Evolutionary conservation across 345 rosid genomes (phyloP), one percentile per base, ranked within the genome.

Genomic region (Triadica sebifera): DNA sequence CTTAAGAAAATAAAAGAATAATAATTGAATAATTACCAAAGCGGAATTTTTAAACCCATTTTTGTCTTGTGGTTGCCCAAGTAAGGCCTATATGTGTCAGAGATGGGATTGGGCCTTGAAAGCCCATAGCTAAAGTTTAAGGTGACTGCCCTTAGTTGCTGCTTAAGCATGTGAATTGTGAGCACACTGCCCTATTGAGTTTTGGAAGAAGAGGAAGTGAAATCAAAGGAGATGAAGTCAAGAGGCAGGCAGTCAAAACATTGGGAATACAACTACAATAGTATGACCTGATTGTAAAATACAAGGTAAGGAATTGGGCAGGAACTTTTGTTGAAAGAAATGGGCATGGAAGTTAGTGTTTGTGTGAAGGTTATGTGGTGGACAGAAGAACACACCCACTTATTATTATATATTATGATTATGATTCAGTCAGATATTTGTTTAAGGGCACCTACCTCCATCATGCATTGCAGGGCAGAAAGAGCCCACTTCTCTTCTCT

Each of bases 261-360:
- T 87, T 59, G 87, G 91, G 81, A 84, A 77, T 39, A 79, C 77
- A 78, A 74, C 74, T 59, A 20, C 65, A 12, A 22, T 68, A 60
- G 71, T 77, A 74, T 7, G 10, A 65, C 16, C 63, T 65, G 47
- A n/a, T 74, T 46, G 79, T 67, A 73, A 45, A 71, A 74, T 59
- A 69, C 76, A 81, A 75, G 80, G 78, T 71, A 71, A 67, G 78
- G 60, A n/a, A 10, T 7, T 3, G 47, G 29, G 63, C 74, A 65
- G 77, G 73, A 65, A 65, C 64, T 76, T 78, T 72, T 77, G 73
- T 24, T 61, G 83, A 77, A 79, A 76, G 75, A 81, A 37, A 80
- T 82, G 82, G 34, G 71, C 87, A 67, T 82, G 47, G 70, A 60
- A 80, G 81, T 80, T 63, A 49, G 78, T 37, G 34, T 29, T 29